Percentiles rank a stretch among this genome's conserved stretches.
These are phyloP conservation scores for Neoboletus magnificus DNA, from an alignment of 768 basidiomycete genomes.

Conservation along the genomic window DNA sequence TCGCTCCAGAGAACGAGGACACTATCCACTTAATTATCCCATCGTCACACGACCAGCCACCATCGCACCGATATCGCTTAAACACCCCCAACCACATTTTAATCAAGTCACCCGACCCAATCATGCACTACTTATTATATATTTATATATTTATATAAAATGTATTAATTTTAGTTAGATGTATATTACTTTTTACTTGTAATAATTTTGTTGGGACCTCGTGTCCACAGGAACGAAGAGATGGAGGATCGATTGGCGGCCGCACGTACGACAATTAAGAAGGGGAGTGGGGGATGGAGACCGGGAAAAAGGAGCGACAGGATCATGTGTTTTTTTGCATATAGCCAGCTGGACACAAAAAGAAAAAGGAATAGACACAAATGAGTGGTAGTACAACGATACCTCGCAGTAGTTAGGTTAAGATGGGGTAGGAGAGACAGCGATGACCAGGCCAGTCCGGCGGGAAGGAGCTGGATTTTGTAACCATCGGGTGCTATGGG, in stretches of 20 bases:
- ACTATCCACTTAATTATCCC: too few species aligned
- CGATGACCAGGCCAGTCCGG: slow-evolving; percentile 3
- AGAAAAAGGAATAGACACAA: slow-evolving; percentile 12
- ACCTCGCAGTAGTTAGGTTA: slow-evolving; percentile 15
- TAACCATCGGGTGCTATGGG: slow-evolving; percentile 14
- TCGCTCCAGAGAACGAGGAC: background rate
- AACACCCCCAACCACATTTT: background rate
- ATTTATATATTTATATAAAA: background rate
- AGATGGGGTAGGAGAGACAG: background rate
- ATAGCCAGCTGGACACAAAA: slow-evolving; percentile 9
- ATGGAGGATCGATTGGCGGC: background rate
- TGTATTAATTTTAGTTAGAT: background rate
- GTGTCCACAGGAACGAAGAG: background rate
- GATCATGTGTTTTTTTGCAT: slow-evolving; percentile 12
- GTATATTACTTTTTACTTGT: slow-evolving; percentile 6
- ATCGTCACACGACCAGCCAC: background rate
- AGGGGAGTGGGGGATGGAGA: background rate
- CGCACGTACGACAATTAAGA: background rate
- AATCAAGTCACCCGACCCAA: background rate
- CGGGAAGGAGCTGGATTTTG: slow-evolving; percentile 1
- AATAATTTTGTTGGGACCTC: background rate
- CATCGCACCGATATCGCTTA: background rate
- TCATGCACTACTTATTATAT: background rate
- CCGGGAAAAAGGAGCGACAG: slow-evolving; percentile 6
- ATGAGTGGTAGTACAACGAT: slow-evolving; percentile 26